Evolutionary conservation across 2,329 filamentous ascomycete species (phyloP).

Genomic region (Metarhizium guizhouense): DNA sequence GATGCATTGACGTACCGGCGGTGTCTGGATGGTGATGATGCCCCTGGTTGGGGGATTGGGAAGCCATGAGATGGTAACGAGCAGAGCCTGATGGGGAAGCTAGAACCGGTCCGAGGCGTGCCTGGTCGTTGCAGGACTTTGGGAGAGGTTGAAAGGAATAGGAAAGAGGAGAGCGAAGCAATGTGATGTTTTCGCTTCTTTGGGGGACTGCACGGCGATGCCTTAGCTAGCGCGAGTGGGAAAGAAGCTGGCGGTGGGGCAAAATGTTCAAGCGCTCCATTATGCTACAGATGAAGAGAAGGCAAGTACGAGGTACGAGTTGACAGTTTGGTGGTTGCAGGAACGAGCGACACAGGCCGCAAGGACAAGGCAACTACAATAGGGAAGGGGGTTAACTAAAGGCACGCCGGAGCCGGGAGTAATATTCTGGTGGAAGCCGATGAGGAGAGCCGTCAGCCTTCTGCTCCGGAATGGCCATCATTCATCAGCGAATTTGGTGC

Average conservation of each 20-base stretch:
- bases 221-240: slow-evolving; percentile 1
- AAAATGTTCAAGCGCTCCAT: background rate
- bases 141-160: background rate
- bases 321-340: background rate
- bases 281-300: background rate
- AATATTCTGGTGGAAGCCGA: too few species aligned
- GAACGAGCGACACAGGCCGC: background rate
- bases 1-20: slow-evolving; percentile 7
- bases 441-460: too few species aligned
- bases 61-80: slow-evolving; percentile 6
- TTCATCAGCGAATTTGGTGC: too few species aligned
- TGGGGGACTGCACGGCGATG: slow-evolving; percentile 1
- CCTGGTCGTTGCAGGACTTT: background rate
- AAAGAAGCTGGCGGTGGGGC: slow-evolving; percentile 5
- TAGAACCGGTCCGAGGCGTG: background rate
- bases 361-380: background rate
- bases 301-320: background rate
- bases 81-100: background rate
- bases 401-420: too few species aligned
- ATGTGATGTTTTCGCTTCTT: background rate
- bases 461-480: too few species aligned
- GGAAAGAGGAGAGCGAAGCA: background rate
- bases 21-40: slow-evolving; percentile 7
- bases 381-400: background rate
- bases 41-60: slow-evolving; percentile 7